phyloP scores from a whole-genome alignment of 148 eudicot genomes.

The Heliosperma pusillum region DNA sequence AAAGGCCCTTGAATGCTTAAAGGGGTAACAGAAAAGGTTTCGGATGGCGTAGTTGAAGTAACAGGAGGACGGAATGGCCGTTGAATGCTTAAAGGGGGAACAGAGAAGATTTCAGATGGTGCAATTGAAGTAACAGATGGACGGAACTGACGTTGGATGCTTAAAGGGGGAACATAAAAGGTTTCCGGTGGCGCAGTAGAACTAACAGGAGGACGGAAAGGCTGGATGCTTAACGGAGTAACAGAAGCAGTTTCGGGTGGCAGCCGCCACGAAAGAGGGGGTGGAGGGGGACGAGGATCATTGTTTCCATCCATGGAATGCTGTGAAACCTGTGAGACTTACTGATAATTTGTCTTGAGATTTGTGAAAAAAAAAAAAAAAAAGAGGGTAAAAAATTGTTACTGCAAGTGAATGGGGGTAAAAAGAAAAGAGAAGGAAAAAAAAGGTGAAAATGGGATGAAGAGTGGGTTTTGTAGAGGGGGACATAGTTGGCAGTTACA shows the following conservation, averaged over 20 bases:
- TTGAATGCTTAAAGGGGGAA: slow-evolving; percentile 3
- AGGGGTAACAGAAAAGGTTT: background rate
- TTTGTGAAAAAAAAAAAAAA: background rate
- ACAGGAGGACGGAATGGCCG: slow-evolving; percentile 17
- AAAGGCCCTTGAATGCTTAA: background rate
- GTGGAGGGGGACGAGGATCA: slow-evolving; percentile 11
- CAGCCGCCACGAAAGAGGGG: slow-evolving; percentile 15
- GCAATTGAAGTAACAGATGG: background rate
- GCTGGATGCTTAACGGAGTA: background rate
- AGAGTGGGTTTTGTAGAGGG: slow-evolving; percentile 21
- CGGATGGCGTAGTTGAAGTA: background rate
- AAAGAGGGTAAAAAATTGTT: background rate
- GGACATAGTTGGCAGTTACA: slow-evolving; percentile 15
- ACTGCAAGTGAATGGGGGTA: background rate
- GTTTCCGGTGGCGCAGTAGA: background rate
- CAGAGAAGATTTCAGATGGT: background rate
- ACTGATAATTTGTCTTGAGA: background rate
- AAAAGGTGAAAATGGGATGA: slow-evolving; percentile 24
- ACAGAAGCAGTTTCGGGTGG: background rate
- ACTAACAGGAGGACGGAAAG: background rate
- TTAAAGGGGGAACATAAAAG: background rate
- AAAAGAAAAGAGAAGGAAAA: background rate
- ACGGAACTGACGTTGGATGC: slow-evolving; percentile 19
- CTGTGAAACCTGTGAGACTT: background rate
- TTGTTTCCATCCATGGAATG: slow-evolving; percentile 10